phyloP scores from a whole-genome alignment of 805 yeast species.

The Pichia deserticola region DNA sequence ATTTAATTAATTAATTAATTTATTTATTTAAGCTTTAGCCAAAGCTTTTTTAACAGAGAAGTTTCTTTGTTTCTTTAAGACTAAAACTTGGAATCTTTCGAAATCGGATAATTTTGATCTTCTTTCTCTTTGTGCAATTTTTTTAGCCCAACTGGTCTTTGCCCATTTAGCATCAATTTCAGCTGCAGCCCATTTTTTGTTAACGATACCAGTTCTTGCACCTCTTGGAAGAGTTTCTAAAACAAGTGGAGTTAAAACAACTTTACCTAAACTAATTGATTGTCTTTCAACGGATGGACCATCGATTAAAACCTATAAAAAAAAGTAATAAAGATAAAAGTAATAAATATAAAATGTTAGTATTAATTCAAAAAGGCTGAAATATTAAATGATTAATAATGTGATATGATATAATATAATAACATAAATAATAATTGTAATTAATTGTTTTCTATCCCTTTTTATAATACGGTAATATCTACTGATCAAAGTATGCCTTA shows the following conservation, averaged over 20 bases:
- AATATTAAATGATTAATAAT: no score
- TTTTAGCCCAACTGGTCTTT: conserved; percentile 94
- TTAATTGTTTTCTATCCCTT: no score
- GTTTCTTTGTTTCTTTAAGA: conserved; percentile 96
- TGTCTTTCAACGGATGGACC: conserved; percentile 97
- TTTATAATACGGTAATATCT: no score
- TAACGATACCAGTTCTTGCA: conserved; percentile 75
- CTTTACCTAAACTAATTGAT: conserved; percentile 78
- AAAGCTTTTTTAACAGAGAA: conserved; percentile 91
- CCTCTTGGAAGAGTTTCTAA: conserved; percentile 88
- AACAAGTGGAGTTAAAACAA: conserved; percentile 88
- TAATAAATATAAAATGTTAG: conserved; percentile 6
- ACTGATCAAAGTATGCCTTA: no score
- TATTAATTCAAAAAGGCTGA: not conserved
- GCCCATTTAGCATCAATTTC: conserved; percentile 88
- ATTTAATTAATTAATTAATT: not conserved
- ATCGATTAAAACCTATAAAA: conserved; percentile 73
- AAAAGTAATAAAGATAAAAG: not conserved
- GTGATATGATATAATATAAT: conserved; percentile 1
- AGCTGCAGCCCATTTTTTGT: conserved; percentile 91
- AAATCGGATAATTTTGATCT: conserved; percentile 92
- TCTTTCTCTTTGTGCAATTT: conserved; percentile 90
- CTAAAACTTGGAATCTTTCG: conserved; percentile 99
- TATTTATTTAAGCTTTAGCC: conserved; percentile 72
- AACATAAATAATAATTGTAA: not conserved